Conservation (phyloP, 805 yeast species). For the Myxozyma kluyveri region DNA sequence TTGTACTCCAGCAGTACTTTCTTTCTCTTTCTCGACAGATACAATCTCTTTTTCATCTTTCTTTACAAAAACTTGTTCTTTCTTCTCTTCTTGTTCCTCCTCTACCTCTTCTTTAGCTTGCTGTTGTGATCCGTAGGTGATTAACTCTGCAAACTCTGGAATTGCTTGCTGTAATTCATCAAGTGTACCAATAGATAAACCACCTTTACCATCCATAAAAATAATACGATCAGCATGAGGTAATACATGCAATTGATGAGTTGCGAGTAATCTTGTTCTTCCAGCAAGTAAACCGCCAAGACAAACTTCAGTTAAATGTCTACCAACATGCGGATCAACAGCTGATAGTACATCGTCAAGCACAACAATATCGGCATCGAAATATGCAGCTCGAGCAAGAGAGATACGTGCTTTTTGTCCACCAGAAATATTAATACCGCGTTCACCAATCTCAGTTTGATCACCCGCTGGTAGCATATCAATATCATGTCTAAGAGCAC, state of each 20-base stretch:
- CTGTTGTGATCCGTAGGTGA: slow-evolving; percentile 28
- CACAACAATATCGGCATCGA: slow-evolving; percentile 59
- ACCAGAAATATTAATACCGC: slow-evolving; percentile 85
- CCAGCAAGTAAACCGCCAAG: slow-evolving; percentile 54
- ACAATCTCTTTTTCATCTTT: slow-evolving; percentile 16
- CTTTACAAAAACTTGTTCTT: too few relatives aligned
- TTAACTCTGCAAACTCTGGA: slow-evolving; percentile 47
- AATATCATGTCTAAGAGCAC: slow-evolving; percentile 67
- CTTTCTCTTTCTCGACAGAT: slow-evolving; percentile 27
- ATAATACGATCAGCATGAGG: slow-evolving; percentile 67
- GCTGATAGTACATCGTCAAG: slow-evolving; percentile 85
- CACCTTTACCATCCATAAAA: slow-evolving; percentile 60
- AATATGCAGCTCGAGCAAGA: slow-evolving; percentile 78
- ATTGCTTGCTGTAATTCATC: slow-evolving; percentile 47
- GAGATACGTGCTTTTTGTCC: slow-evolving; percentile 88
- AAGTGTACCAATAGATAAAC: slow-evolving; percentile 55
- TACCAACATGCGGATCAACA: slow-evolving; percentile 83
- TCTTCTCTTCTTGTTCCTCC: slow-evolving; percentile 33
- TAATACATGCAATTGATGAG: slow-evolving; percentile 76
- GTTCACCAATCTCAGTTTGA: slow-evolving; percentile 78
- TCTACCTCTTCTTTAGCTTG: slow-evolving; percentile 26
- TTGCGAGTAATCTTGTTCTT: slow-evolving; percentile 73
- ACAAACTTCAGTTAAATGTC: slow-evolving; percentile 69
- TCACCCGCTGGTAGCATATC: slow-evolving; percentile 71
- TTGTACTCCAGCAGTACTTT: slow-evolving; percentile 17